phyloP scores from a whole-genome alignment of 305 asterid species.

The Salvia sclarea region DNA sequence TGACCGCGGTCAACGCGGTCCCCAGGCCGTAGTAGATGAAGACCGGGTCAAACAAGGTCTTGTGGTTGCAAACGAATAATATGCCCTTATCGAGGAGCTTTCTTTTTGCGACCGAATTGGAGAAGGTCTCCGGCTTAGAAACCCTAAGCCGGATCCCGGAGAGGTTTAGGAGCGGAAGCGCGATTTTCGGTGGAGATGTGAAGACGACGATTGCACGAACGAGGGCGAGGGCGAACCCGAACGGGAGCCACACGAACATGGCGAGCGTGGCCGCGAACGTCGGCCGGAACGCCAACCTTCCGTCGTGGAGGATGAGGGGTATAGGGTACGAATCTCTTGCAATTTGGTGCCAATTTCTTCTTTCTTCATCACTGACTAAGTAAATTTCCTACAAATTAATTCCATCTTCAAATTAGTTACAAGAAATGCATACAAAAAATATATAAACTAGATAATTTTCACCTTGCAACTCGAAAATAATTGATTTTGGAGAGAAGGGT shows the following conservation, averaged over 20 bases:
- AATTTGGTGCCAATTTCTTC: constrained; percentile 44
- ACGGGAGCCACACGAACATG: constrained; percentile 56
- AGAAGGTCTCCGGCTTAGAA: not conserved
- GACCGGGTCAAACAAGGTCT: constrained; percentile 47
- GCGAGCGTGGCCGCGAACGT: constrained; percentile 33
- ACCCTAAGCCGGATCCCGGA: constrained; percentile 25
- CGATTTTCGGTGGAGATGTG: constrained; percentile 30
- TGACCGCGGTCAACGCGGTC: constrained; percentile 39
- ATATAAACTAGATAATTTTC: not conserved
- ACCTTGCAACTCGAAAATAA: constrained; percentile 52
- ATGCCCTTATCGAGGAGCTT: constrained; percentile 30
- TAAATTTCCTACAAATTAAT: constrained; percentile 57
- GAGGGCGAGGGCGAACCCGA: constrained; percentile 40
- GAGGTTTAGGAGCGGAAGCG: constrained; percentile 18
- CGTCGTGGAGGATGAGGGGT: constrained; percentile 55
- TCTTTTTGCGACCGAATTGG: not conserved
- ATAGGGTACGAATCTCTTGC: constrained; percentile 46
- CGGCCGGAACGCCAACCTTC: constrained; percentile 54
- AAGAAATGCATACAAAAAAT: no score
- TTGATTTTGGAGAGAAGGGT: constrained; percentile 22
- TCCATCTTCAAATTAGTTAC: not conserved
- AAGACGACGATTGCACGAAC: constrained; percentile 22
- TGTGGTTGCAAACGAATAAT: constrained; percentile 49
- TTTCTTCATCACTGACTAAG: constrained; percentile 48
- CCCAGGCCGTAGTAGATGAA: constrained; percentile 32